Conservation (phyloP, 1,284 basidiomycete species). For the Pisolithus thermaeus region DNA sequence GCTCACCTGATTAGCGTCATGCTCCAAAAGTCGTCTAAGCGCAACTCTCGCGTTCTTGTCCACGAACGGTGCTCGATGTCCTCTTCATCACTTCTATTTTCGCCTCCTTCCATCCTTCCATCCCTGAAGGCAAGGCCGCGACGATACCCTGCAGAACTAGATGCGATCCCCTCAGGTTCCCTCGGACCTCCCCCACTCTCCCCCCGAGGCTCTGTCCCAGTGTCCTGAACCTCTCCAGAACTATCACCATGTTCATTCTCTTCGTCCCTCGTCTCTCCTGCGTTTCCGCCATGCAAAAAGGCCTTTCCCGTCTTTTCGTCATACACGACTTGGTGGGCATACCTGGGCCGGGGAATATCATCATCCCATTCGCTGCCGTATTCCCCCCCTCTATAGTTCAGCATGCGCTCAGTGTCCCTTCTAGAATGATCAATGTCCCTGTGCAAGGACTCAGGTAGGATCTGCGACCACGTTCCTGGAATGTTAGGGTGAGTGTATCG, state of each 20-base stretch:
- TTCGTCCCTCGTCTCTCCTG: slow-evolving; percentile 30
- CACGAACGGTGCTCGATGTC: slow-evolving; percentile 10
- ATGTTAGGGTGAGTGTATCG: slow-evolving; percentile 43
- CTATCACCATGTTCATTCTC: neutral
- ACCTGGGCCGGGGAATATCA: slow-evolving; percentile 50
- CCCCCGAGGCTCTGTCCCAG: slow-evolving; percentile 8
- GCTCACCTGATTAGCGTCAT: slow-evolving; percentile 60
- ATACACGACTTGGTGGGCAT: slow-evolving; percentile 74
- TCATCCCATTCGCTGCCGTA: slow-evolving; percentile 5
- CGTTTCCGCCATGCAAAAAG: slow-evolving; percentile 72
- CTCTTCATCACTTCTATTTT: slow-evolving; percentile 11
- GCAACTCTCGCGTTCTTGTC: slow-evolving; percentile 31
- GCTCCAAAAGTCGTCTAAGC: slow-evolving; percentile 72
- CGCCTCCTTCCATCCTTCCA: neutral
- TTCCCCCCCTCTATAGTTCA: neutral
- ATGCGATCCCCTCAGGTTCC: neutral
- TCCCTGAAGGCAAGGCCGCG: neutral
- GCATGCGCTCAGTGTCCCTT: neutral
- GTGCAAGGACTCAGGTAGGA: slow-evolving; percentile 33
- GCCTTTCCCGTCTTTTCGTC: slow-evolving; percentile 48
- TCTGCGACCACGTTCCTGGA: slow-evolving; percentile 60
- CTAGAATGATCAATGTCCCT: neutral
- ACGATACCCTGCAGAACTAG: neutral
- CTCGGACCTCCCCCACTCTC: slow-evolving; percentile 10
- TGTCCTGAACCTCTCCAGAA: neutral